Conservation (phyloP, 805 yeast genomes). For the Wickerhamomyces bisporus region DNA sequence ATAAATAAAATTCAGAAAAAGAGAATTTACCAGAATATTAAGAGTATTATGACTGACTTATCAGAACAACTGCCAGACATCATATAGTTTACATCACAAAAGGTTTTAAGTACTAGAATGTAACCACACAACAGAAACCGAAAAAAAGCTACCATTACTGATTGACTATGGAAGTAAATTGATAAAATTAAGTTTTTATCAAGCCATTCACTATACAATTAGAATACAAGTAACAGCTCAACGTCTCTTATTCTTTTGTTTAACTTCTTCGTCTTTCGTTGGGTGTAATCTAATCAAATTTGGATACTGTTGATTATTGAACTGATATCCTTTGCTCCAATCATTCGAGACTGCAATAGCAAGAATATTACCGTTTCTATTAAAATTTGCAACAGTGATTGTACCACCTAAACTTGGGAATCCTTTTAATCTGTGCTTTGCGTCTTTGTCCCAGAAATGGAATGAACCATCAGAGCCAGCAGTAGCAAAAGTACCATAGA, state of each 20-base stretch:
- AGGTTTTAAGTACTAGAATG: too few species aligned
- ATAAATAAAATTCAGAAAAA: too few species aligned
- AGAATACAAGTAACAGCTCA: neutral
- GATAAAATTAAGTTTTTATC: too few species aligned
- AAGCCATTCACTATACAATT: too few species aligned
- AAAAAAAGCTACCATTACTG: too few species aligned
- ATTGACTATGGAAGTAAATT: too few species aligned
- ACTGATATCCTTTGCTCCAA: slow-evolving; percentile 89
- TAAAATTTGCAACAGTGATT: slow-evolving; percentile 75
- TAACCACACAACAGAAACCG: too few species aligned
- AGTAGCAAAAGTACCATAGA: slow-evolving; percentile 85
- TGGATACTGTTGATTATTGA: slow-evolving; percentile 70
- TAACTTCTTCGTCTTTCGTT: slow-evolving; percentile 79
- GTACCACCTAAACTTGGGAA: slow-evolving; percentile 65
- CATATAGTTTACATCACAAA: too few species aligned
- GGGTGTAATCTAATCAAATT: slow-evolving; percentile 78
- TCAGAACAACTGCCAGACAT: too few species aligned
- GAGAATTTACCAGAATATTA: too few species aligned
- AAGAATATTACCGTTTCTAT: slow-evolving; percentile 73
- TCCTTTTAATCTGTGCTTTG: slow-evolving; percentile 78
- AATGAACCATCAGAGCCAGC: slow-evolving; percentile 94
- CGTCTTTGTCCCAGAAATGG: slow-evolving; percentile 94
- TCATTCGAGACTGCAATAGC: slow-evolving; percentile 94
- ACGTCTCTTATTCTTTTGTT: slow-evolving; percentile 38
- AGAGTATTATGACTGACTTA: too few species aligned